Evolutionary conservation across 148 eudicot genomes (phyloP), one percentile per base, ranked within the genome.

Genomic region (Dianthus caryophyllus): DNA sequence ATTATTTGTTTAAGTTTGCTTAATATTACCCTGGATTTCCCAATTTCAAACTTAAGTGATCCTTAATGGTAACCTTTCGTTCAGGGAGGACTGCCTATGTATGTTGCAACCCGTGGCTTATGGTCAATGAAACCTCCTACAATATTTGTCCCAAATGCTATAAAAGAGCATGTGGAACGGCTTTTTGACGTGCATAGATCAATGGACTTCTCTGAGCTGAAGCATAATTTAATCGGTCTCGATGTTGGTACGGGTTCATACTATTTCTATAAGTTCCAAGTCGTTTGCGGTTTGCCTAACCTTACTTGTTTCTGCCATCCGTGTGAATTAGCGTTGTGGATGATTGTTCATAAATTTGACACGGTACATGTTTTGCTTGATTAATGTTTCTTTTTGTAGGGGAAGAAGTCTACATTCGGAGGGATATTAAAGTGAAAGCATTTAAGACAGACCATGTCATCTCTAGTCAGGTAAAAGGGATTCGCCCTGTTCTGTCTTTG

Each of bases 61-160:
- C 33, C 44, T 21, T 25, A 61, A 41, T 41, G 44, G 2, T 43
- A 41, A 29, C 20, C 30, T 43, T 55, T 31, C 27, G 74, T 24
- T 41, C 57, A 93, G 96, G 98, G 98, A 64, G 96, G 96, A 33
- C 69, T 93, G 22, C 98, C 98, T 2, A 93, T 93, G 98, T 93
- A 89, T 79, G 96, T 93, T 73, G 96, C 98, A 64, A 87, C 96
- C 25, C 98, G 98, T 65, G 96, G 92, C 65, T 74, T 93, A 46
- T 86, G 78, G 50, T 81, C 84, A 60, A 84, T 93, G 98, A 77
- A 75, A 64, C 96, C 98, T 51, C 98, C 98, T 6, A 89, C 96
- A 4, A 80, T 93, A 75, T 66, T 93, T 76, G 91, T 93, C 47
- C 96, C 98, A 58, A 84, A 71, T 70, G 75, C 72, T 25, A 78